phyloP scores from a whole-genome alignment of 2,329 filamentous ascomycete species.

The Scorias spongiosa region DNA sequence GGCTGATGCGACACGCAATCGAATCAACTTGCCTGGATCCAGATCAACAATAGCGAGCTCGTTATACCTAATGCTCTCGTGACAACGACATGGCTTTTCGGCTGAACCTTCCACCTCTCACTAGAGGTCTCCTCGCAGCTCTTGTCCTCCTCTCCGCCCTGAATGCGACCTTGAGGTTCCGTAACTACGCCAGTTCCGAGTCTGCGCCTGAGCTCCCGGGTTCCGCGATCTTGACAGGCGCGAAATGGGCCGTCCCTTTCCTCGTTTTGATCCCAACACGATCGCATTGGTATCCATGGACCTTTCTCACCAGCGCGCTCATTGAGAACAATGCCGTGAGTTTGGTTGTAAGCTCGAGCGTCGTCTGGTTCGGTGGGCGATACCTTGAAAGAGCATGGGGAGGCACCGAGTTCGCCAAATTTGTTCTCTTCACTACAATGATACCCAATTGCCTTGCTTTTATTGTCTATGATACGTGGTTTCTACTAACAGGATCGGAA shows the following conservation, averaged over 20 bases:
- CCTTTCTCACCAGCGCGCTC: constrained; percentile 67
- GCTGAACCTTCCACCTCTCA: constrained; percentile 86
- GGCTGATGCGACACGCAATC: no score
- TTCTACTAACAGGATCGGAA: constrained; percentile 49
- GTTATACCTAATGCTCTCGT: no score
- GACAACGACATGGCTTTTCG: constrained; percentile 25
- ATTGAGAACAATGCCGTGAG: constrained; percentile 92
- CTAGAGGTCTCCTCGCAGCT: constrained; percentile 61
- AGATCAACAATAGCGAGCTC: no score
- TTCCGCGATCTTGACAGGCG: constrained; percentile 19
- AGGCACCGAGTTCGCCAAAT: constrained; percentile 80
- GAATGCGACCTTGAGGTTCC: constrained; percentile 63
- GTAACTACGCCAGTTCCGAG: constrained; percentile 38
- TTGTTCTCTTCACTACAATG: constrained; percentile 60
- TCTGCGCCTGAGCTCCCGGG: constrained; percentile 4
- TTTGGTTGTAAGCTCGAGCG: constrained; percentile 57
- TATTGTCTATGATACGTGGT: constrained; percentile 57
- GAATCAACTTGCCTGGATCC: no score
- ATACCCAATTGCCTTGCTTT: constrained; percentile 70
- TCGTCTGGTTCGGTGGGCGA: constrained; percentile 79
- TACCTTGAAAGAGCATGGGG: constrained; percentile 96
- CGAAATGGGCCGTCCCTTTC: constrained; percentile 46
- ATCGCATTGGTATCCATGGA: constrained; percentile 85
- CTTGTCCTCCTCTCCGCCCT: constrained; percentile 66
- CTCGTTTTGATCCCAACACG: constrained; percentile 71